Base-by-base conservation (phyloP, 2,329 filamentous ascomycete species). In the Nannizziopsis barbatae region DNA sequence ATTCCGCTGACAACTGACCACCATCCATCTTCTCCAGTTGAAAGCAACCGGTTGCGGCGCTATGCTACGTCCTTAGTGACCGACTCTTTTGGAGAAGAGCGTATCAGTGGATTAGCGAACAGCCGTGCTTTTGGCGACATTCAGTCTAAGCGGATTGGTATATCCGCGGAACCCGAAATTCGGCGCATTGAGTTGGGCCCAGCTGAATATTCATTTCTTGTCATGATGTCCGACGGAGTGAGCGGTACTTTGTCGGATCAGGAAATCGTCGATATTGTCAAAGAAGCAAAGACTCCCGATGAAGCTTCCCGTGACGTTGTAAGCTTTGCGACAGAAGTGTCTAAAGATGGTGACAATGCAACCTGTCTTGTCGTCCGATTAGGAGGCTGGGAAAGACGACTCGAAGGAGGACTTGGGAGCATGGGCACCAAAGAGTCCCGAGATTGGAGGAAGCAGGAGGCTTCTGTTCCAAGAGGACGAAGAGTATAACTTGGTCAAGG, bases 21-120 rank as follows among this genome's bases (percentile, higher is more conserved):
- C 66, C 92, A 95, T 62, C 90, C 92, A 0, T 85, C 81, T n/a
- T 80, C 84, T 3, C 92, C 92, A 0, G 74, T 81, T 48, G 92
- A 98, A 71, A 82, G 84, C 8, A 81, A 80, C 37, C 80, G 92
- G 6, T 75, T 98, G 18, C 83, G 89, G 39, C 82, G 89, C 42
- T 96, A 89, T 62, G 85, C 88, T 1, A 79, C 84, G 27, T 83
- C 83, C 2, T 90, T 96, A 62, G 83, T 95, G 14, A 92, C 90
- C 0, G 92, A 98, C 68, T 93, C 86, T 31, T 98, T 98, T 64
- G 92, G 92, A 61, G 92, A 98, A 68, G 89, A 96, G 68, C 87
- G 92, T 57, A 92, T 98, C 65, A 82, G 82, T 11, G 90, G 92
- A 0, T 75, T 98, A 0, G 92, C 92, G 57, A 98, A 98, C 68